Evolutionary conservation across 768 basidiomycete genomes (phyloP), one percentile per base, ranked within the genome.

Genomic region (Saitozyma sp.): DNA sequence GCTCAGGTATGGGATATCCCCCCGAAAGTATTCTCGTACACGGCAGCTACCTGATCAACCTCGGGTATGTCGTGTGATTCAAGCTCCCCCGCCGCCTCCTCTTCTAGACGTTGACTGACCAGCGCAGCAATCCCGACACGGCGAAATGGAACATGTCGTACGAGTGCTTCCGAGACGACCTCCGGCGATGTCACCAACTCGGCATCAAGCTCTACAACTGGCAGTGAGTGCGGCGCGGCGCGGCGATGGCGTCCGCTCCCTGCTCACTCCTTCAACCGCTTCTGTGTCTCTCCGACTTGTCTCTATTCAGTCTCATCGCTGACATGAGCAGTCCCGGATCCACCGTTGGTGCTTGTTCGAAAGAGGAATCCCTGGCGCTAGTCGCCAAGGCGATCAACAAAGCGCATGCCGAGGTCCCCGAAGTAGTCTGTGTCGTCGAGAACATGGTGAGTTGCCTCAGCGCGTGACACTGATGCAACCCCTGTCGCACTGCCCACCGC

Each of bases 11-110:
- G 62, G 84, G 85, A 1, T 92, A 92, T 74, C 80, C 84, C 0
- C 79, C 84, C 3, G 79, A 81, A n/a, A 80, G 88, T 62, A 82
- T 92, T 1, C 80, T 94, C 2, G 90, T 90, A 0, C 92, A 93
- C 66, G 91, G 90, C 38, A 91, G 86, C 67, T 93, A 92, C 75
- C 84, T 93, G 38, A 84, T 92, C 54, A 93, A 93, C 71, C 83
- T 92, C 1, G 91, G 87, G 48, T 65, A 58, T 63, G 63, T 68
- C 46, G 9, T 54, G 53, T 51, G 50, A 13, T 46, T 6, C 45
- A 46, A 46, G 45, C 3, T 46, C 45, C 45, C n/a, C 29, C 29
- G 5, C 5, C 29, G 29, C 29, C 29, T 29, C 29, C 29, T 17
- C 3, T 16, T 20, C 16, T 8, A 56, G 8, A 43, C 7, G 39